A percentile compares a stretch with the other conserved stretches of the same genome.
These are phyloP conservation scores for Xylaria intraflava DNA, from an alignment of 495 filamentous ascomycete species.

Conservation along the genomic window DNA sequence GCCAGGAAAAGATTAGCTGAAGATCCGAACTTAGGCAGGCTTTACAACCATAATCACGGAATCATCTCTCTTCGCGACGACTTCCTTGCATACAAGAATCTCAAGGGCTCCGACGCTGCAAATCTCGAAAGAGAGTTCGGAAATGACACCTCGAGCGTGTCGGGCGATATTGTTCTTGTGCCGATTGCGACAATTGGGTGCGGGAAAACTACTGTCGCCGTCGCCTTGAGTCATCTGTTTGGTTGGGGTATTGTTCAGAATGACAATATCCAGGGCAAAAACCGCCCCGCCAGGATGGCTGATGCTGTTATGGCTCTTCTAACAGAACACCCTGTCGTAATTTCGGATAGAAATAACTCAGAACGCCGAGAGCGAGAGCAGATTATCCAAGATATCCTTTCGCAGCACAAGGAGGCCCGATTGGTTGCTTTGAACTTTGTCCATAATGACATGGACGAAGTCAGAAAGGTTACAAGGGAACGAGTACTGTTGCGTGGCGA, in stretches of 20 bases:
- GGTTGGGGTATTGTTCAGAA: conserved; percentile 94
- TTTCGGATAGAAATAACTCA: conserved; percentile 93
- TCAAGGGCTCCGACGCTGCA: conserved; percentile 71
- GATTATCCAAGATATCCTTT: conserved; percentile 69
- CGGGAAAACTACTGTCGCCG: conserved; percentile 88
- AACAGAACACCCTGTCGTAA: conserved; percentile 58
- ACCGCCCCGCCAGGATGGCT: conserved; percentile 66
- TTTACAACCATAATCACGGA: conserved; percentile 84
- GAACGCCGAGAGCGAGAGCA: conserved; percentile 79
- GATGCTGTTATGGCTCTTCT: conserved; percentile 57
- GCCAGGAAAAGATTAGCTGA: conserved; percentile 64
- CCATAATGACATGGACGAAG: conserved; percentile 63
- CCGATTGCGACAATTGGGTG: conserved; percentile 92
- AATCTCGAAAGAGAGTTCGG: conserved; percentile 33
- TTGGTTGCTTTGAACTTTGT: conserved; percentile 92
- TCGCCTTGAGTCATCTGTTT: conserved; percentile 78
- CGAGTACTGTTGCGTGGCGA: conserved; percentile 83
- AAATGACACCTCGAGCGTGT: conserved; percentile 35
- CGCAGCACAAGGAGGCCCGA: conserved; percentile 51
- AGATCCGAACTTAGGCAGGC: conserved; percentile 54
- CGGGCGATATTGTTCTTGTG: conserved; percentile 63
- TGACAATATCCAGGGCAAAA: conserved; percentile 81
- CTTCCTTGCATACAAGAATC: conserved; percentile 70
- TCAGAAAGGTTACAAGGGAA: conserved; percentile 66
- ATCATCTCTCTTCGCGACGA: conserved; percentile 86